Evolutionary conservation across 1,139 yeast species (phyloP), one percentile per base, ranked within the genome.

Genomic region (Sugiyamaella xylanicola): DNA sequence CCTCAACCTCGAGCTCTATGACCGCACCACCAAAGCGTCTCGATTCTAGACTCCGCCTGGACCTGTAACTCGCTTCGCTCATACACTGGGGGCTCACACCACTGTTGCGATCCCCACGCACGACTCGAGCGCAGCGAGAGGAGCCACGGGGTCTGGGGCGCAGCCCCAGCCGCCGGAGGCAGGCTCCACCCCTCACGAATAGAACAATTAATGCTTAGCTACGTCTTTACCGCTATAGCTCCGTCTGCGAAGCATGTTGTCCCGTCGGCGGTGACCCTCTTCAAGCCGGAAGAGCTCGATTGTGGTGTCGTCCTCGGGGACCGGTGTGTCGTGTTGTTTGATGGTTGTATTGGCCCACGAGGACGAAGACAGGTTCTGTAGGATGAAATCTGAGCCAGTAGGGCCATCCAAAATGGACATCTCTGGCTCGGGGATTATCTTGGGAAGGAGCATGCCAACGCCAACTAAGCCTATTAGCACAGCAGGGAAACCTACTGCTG

Each of bases 401-500:
- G 86, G 86, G 1, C 82, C 84, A 69, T 93, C 98, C 42, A 93
- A 72, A 5, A 79, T 63, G 0, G 71, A 72, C 59, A 92, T 72
- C 55, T 87, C 90, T 1, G 82, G 83, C 41, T 67, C 62, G 0
- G 90, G 85, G 55, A 92, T 86, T 5, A 87, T 67, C 54, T 70
- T 69, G 0, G 89, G 90, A 75, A 93, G 85, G 40, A 74, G 65
- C 39, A 75, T 71, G 0, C 89, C 81, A 66, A 91, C 76, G 36
- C 82, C 82, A 56, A 89, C 89, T 53, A 90, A 79, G 19, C 78
- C 66, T 48, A 93, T 78, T 53, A 93, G 73, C 0, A 92, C 90
- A 1, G 90, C 87, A 0, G 99, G 99, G 66, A 93, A 93, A 1
- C 97, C 98, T 39, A 93, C 91, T 0, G 99, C 98, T 0, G 93